These are phyloP conservation scores for Zygnema cylindricum DNA, from an alignment of 139 green algal species.

Conservation along the genomic window DNA sequence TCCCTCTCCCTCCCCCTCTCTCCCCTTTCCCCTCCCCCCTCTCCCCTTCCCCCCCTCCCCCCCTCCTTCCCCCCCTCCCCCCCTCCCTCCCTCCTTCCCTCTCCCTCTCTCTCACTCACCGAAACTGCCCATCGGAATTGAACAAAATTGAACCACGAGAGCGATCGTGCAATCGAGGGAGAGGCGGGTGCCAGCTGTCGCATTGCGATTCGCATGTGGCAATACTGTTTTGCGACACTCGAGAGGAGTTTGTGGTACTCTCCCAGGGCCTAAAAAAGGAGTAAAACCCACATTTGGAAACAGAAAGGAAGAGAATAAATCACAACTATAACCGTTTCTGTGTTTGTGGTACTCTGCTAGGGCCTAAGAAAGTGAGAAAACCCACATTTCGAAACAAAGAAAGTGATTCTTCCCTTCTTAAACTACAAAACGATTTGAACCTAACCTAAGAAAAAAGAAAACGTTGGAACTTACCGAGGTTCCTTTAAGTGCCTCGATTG, in stretches of 20 bases:
- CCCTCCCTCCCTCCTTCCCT: not conserved
- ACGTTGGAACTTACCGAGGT: slow-evolving; percentile 16
- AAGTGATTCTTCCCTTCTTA: too few species aligned
- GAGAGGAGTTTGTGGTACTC: slow-evolving; percentile 40
- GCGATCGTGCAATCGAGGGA: not conserved
- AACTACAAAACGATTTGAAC: not conserved
- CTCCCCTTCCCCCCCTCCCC: not conserved
- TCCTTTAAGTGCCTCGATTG: not conserved
- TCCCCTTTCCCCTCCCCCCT: not conserved
- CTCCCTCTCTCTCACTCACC: slow-evolving; percentile 11
- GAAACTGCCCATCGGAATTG: slow-evolving; percentile 50
- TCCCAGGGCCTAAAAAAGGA: slow-evolving; percentile 6
- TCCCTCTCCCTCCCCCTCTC: not conserved
- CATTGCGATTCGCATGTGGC: slow-evolving; percentile 34
- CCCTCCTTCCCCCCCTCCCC: not conserved
- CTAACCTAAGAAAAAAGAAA: not conserved
- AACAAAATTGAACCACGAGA: slow-evolving; percentile 45
- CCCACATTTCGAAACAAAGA: slow-evolving; percentile 8
- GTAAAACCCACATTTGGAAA: not conserved
- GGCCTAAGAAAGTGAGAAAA: not conserved
- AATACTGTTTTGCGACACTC: slow-evolving; percentile 47
- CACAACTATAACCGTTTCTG: not conserved
- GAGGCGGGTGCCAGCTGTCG: not conserved
- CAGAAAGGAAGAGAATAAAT: not conserved
- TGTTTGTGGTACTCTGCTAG: slow-evolving; percentile 1